Base-by-base conservation (phyloP, 2,329 filamentous ascomycete species). In the Penicillium italicum region DNA sequence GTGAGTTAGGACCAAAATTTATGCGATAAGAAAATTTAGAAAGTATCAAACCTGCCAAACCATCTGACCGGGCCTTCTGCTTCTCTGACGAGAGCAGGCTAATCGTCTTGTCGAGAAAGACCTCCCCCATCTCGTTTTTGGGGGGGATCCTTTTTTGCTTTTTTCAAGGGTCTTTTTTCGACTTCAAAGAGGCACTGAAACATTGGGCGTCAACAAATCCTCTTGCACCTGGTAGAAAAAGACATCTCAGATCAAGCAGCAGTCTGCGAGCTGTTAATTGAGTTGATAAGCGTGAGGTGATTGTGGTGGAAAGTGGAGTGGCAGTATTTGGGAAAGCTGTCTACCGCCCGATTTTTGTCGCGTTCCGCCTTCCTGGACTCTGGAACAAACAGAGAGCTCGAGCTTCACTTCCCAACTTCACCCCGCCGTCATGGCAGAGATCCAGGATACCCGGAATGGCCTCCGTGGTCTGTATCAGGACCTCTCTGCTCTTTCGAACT, bases 401-500 rank as follows among this genome's bases (percentile, higher is more conserved):
- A 64, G 59, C 63, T 65, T 50, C 53, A 56, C 50, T 64, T 57
- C 53, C 46, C 54, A 63, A 58, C 58, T 61, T 60, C 60, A 53
- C 57, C 58, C 58, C 57, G 57, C 57, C 60, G 62, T 55, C 44
- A 62, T 64, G 61, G 56, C 54, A 60, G 85, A 87, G 72, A 86
- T 88, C 69, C 79, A 85, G 71, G 86, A 86, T 72, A 85, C 83
- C 69, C 81, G 95, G 69, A 87, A 87, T 69, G 84, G 86, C 74
- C 85, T 97, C 68, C 86, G 92, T 77, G 86, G 85, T 73, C 85
- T 99, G 66, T 90, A 96, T 74, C 85, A 89, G 72, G 91, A 96
- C 76, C 85, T 99, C 59, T 79, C 88, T 64, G 86, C 88, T 55
- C 81, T 94, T 65, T 84, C 85, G 61, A 87, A 94, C 67, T 84